These are phyloP conservation scores for Cutaneotrichosporon daszewskae DNA, from an alignment of 1,284 basidiomycete genomes.

Conservation along the genomic window DNA sequence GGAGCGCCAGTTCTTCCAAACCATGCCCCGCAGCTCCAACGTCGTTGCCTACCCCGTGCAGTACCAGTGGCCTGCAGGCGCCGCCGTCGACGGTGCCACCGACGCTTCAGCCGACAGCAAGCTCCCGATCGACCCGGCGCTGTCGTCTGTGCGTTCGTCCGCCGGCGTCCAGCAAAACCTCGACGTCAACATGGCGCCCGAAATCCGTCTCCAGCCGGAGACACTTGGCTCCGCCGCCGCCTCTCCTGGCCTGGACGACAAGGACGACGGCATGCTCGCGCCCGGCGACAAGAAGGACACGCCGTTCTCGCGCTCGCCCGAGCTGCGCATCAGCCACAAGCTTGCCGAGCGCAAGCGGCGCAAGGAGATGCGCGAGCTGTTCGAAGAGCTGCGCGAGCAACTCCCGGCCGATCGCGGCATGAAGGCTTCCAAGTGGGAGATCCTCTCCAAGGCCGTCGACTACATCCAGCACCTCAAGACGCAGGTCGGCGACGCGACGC, in stretches of 20 bases:
- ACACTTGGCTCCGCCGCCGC: constrained; percentile 28
- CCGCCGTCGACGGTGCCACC: not conserved
- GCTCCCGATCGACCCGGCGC: constrained; percentile 28
- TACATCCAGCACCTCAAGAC: constrained; percentile 20
- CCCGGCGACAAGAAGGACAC: constrained; percentile 51
- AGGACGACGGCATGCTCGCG: not conserved
- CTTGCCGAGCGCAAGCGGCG: constrained; percentile 81
- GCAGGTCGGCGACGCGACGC: constrained; percentile 11
- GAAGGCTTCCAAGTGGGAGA: constrained; percentile 72
- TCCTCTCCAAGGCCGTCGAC: constrained; percentile 22
- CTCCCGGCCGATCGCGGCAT: constrained; percentile 83
- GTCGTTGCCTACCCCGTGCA: too few species aligned
- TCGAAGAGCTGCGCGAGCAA: constrained; percentile 86
- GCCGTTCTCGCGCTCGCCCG: constrained; percentile 88
- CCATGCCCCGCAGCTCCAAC: constrained; percentile 9
- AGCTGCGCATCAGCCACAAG: constrained; percentile 87
- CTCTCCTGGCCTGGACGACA: constrained; percentile 16
- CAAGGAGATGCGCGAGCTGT: constrained; percentile 96
- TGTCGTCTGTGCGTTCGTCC: constrained; percentile 30
- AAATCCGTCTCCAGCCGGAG: constrained; percentile 31
- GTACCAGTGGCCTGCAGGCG: not conserved
- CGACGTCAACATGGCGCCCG: constrained; percentile 14
- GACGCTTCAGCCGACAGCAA: constrained; percentile 3
- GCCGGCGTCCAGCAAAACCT: constrained; percentile 5
- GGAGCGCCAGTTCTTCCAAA: constrained; percentile 18